A percentile compares a stretch with the other conserved stretches of the same genome.
Conservation (phyloP, 805 yeast genomes). For the Ogataea nonfermentans region DNA sequence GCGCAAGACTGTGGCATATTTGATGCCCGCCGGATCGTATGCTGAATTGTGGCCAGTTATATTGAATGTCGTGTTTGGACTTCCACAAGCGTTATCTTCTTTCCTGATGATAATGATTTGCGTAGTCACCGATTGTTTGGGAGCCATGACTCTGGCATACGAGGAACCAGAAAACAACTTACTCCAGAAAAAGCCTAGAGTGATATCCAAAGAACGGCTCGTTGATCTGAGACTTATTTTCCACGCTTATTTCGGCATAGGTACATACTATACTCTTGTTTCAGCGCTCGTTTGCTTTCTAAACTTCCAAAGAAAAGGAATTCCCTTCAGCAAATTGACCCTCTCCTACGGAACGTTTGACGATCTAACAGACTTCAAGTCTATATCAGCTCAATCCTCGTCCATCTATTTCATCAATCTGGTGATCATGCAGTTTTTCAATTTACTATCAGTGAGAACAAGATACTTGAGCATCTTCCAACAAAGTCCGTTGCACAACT, state of each 20-base stretch:
- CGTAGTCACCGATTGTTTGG: slow-evolving; percentile 46
- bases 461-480: slow-evolving; percentile 42
- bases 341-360: slow-evolving; percentile 37
- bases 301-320: slow-evolving; percentile 37
- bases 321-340: slow-evolving; percentile 35
- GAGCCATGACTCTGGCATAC: slow-evolving; percentile 43
- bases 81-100: slow-evolving; percentile 48
- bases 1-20: slow-evolving; percentile 44
- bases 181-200: slow-evolving; percentile 42
- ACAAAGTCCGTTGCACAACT: slow-evolving; percentile 38
- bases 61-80: slow-evolving; percentile 45
- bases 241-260: slow-evolving; percentile 44
- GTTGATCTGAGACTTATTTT: slow-evolving; percentile 43
- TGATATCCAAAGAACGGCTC: slow-evolving; percentile 44
- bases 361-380: slow-evolving; percentile 25
- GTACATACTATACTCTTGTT: slow-evolving; percentile 38
- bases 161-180: slow-evolving; percentile 44
- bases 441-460: slow-evolving; percentile 43
- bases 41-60: slow-evolving; percentile 52
- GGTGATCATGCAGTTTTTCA: slow-evolving; percentile 48
- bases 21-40: slow-evolving; percentile 52
- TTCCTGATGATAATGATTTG: slow-evolving; percentile 52
- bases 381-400: slow-evolving; percentile 30
- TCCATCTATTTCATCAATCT: slow-evolving; percentile 46
- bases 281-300: slow-evolving; percentile 34